Base-by-base conservation (phyloP, 164 flowering plant genomes). In the Annona cherimola region DNA sequence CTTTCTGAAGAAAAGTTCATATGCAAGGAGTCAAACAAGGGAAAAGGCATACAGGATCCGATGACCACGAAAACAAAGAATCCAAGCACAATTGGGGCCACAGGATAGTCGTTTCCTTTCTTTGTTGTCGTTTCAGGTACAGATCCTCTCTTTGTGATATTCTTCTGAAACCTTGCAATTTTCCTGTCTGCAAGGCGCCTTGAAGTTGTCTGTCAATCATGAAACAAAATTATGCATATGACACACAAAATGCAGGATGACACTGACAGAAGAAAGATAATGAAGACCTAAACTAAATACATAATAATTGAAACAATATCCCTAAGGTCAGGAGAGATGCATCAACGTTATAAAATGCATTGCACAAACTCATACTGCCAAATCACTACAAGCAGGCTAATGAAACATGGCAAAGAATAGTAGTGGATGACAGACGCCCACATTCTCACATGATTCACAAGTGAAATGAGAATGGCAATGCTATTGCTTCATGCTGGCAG, bases 51-150 rank as follows among this genome's bases (percentile, higher is more conserved):
- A 83, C 83, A 83, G 68, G 86, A 81, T 68, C 86, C 86, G 57
- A 83, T 81, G 82, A 83, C 86, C 19, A 82, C 85, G 62, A 83
- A 83, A 0, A 83, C 78, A 63, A 80, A 80, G 73, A 83, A 83
- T 4, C 85, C 85, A 42, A 83, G 74, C 68, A 83, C 69, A 61
- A 83, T 72, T 26, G 85, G 85, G 45, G 82, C 85, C 68, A 83
- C 85, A 54, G 85, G 79, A 43, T 76, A 77, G 69, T 75, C 80
- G 60, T 63, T 60, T 61, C 83, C 83, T 72, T 83, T 83, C 82
- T 83, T 83, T 45, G 64, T 59, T 50, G 77, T 69, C 4, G 86
- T 77, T 69, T 81, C 83, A 18, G 82, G 82, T 46, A 83, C 83
- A 60, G 81, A 43, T 50, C 86, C 83, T 39, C 86, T 72, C 77